phyloP scores from a whole-genome alignment of 495 filamentous ascomycete genomes.

The Penicillium nucicola region DNA sequence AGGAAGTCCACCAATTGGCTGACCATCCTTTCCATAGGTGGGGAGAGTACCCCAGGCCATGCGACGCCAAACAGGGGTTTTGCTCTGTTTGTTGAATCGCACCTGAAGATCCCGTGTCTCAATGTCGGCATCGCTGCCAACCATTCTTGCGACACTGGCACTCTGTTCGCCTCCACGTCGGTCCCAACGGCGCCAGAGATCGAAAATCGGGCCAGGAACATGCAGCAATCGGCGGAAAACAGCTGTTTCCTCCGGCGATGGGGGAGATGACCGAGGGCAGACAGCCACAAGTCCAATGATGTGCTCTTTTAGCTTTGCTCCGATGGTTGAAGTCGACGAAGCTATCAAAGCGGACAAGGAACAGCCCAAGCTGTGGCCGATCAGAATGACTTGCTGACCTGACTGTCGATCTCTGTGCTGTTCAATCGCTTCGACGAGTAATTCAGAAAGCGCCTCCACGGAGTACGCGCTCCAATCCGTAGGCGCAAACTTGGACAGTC shows the following conservation, averaged over 20 bases:
- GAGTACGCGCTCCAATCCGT: slow-evolving; percentile 76
- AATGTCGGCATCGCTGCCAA: slow-evolving; percentile 67
- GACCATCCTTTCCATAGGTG: slow-evolving; percentile 42
- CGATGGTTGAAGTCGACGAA: slow-evolving; percentile 52
- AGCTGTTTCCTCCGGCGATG: slow-evolving; percentile 50
- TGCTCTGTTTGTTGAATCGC: slow-evolving; percentile 79
- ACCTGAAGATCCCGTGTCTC: slow-evolving; percentile 77
- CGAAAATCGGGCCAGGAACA: slow-evolving; percentile 69
- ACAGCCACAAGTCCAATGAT: slow-evolving; percentile 76
- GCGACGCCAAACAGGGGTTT: slow-evolving; percentile 75
- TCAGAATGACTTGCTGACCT: slow-evolving; percentile 73
- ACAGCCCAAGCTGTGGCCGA: slow-evolving; percentile 87
- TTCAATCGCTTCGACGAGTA: slow-evolving; percentile 71
- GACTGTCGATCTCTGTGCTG: slow-evolving; percentile 60
- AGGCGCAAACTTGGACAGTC: slow-evolving; percentile 68
- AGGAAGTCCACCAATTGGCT: slow-evolving; percentile 62
- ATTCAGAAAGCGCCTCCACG: slow-evolving; percentile 67
- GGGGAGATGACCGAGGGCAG: slow-evolving; percentile 68
- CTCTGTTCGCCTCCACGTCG: slow-evolving; percentile 74
- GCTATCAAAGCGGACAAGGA: slow-evolving; percentile 73
- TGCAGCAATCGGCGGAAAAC: slow-evolving; percentile 54
- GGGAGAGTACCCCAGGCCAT: slow-evolving; percentile 75
- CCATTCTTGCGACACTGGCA: slow-evolving; percentile 73
- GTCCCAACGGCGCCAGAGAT: slow-evolving; percentile 79
- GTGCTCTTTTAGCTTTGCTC: slow-evolving; percentile 50